Base-by-base conservation (phyloP, 192 early-diverging fungal species). In the Podochytrium sp. region DNA sequence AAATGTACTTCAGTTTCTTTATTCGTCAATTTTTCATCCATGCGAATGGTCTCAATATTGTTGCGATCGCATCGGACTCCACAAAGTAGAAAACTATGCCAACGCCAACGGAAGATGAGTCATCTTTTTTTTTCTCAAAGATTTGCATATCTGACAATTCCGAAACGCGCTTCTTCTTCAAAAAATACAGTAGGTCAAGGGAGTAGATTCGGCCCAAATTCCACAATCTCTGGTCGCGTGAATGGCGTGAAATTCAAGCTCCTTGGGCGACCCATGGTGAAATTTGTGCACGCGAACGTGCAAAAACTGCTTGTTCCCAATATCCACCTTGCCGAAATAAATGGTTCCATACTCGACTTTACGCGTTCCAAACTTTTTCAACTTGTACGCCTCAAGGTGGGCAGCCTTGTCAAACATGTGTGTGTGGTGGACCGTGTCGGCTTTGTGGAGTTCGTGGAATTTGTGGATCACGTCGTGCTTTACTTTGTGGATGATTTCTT, bases 321-420 rank as follows among this genome's bases (percentile, higher is more conserved):
- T 66, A 35, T 85, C 69, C 42, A 88, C 78, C 71, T 88, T 88
- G 68, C 76, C 87, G 47, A 82, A 86, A 78, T 86, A 86, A 73
- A 80, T 83, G 56, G 50, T 71, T 56, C 87, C 87, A 40, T 82
- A 89, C 0, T 83, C 74, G 38, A 86, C 84, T 57, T 83, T 79
- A 76, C 84, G 85, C 29, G 68, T 75, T 30, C 83, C 85, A 76
- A 80, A 84, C 51, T 83, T 75, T 51, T 76, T 61, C 14, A 85
- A 70, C 49, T 79, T 81, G 71, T 77, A 88, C 23, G 70, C 76
- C 29, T 76, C 58, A 56, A 86, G 78, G 56, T 77, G 82, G 71
- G 79, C 81, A 59, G 80, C 64, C 60, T 84, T 75, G 70, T 85
- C 85, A 12, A 84, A 72, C 27, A 69, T 60, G 42, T 84, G 77